These are phyloP conservation scores for Mortierella sp. DNA, from an alignment of 371 early-diverging fungal genomes.

Conservation along the genomic window DNA sequence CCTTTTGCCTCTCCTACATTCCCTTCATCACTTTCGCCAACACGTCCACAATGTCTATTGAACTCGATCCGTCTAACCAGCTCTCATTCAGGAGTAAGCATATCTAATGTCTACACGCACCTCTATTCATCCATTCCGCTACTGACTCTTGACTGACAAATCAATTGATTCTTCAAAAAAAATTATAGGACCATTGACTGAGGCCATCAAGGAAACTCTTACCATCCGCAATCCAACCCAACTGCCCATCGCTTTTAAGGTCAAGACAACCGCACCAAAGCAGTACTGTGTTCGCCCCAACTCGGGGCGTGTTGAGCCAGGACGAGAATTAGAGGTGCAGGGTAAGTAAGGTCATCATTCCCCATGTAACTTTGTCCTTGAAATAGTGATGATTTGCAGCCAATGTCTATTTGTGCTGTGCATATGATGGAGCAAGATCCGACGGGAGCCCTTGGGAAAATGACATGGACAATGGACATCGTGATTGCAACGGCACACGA, in stretches of 20 bases:
- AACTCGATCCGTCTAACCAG: slow-evolving; percentile 66
- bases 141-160: slow-evolving; percentile 1
- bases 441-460: no score
- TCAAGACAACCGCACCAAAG: slow-evolving; percentile 98
- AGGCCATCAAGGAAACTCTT: slow-evolving; percentile 72
- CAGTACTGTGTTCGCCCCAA: slow-evolving; percentile 98
- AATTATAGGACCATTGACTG: slow-evolving; percentile 81
- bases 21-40: background rate
- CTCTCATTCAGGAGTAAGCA: slow-evolving; percentile 70
- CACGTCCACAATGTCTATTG: slow-evolving; percentile 64
- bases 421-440: no score
- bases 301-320: slow-evolving; percentile 87
- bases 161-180: slow-evolving; percentile 15
- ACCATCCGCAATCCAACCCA: slow-evolving; percentile 77
- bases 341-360: slow-evolving; percentile 59
- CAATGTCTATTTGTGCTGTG: no score
- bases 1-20: background rate
- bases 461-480: background rate
- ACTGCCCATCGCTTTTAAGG: slow-evolving; percentile 89
- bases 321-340: slow-evolving; percentile 80
- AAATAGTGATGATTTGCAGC: no score
- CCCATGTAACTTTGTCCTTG: background rate
- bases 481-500: background rate
- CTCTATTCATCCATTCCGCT: background rate
- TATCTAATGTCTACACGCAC: background rate